Evolutionary conservation across 345 rosid genomes (phyloP).

Genomic region (Dovyalis caffra): DNA sequence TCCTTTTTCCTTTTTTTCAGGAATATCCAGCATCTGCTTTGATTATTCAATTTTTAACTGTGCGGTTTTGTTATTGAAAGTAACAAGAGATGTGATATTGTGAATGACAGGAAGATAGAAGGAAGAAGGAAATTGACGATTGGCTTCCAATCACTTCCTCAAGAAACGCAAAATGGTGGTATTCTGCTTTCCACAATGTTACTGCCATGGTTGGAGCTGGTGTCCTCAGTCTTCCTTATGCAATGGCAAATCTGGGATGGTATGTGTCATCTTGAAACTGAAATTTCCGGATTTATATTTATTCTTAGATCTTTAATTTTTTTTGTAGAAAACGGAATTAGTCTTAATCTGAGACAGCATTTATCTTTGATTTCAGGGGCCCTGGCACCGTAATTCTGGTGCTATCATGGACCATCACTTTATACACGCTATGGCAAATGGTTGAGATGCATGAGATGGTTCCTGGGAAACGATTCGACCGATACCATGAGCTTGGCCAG

Average conservation of each 20-base stretch:
- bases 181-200: slow-evolving; percentile 33
- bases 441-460: slow-evolving; percentile 39
- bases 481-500: slow-evolving; percentile 34
- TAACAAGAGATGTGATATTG: background rate
- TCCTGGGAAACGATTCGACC: slow-evolving; percentile 32
- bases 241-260: slow-evolving; percentile 35
- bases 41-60: no score
- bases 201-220: slow-evolving; percentile 40
- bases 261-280: background rate
- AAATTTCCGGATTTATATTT: background rate
- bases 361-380: slow-evolving; percentile 22
- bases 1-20: background rate
- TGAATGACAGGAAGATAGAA: slow-evolving; percentile 11
- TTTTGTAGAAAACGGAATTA: background rate
- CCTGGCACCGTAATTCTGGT: slow-evolving; percentile 23
- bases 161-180: slow-evolving; percentile 36
- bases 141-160: slow-evolving; percentile 34
- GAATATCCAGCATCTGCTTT: no score
- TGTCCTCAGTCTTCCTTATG: slow-evolving; percentile 35
- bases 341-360: background rate
- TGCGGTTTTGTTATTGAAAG: background rate
- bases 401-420: slow-evolving; percentile 28
- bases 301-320: background rate
- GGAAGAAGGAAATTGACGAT: slow-evolving; percentile 30
- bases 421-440: slow-evolving; percentile 36